Percentiles rank a stretch among this genome's conserved stretches.
Conservation (phyloP, 2,329 filamentous ascomycete genomes). For the Aspergillus intermedius region DNA sequence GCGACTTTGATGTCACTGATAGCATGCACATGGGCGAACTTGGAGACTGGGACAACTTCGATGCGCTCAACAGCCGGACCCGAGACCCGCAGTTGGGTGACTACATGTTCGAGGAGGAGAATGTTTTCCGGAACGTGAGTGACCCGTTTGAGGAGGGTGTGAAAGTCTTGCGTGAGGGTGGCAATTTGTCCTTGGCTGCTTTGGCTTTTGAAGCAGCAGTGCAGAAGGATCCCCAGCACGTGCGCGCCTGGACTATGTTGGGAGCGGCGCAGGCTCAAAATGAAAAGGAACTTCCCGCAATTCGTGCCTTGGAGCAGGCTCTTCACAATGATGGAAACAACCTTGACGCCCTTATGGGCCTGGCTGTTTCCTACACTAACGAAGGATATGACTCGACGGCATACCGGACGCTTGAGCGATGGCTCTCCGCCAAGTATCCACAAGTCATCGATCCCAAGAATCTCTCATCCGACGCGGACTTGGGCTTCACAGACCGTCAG, state of each 20-base stretch:
- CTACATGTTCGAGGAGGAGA: constrained; percentile 93
- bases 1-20: constrained; percentile 45
- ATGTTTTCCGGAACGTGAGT: constrained; percentile 71
- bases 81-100: constrained; percentile 74
- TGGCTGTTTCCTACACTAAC: constrained; percentile 96
- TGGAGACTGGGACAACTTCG: constrained; percentile 73
- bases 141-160: constrained; percentile 92
- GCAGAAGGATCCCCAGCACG: constrained; percentile 78
- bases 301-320: constrained; percentile 85
- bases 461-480: constrained; percentile 67
- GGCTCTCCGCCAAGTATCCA: constrained; percentile 94
- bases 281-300: constrained; percentile 94
- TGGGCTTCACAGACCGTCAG: constrained; percentile 91
- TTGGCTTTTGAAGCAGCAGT: constrained; percentile 93
- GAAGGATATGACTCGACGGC: constrained; percentile 97
- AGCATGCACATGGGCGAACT: constrained; percentile 60
- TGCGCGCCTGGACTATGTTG: constrained; percentile 88
- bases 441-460: constrained; percentile 66
- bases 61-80: constrained; percentile 61
- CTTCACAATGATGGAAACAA: constrained; percentile 83
- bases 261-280: constrained; percentile 94
- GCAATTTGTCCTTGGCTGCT: constrained; percentile 87
- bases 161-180: constrained; percentile 85
- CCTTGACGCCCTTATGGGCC: constrained; percentile 82
- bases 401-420: constrained; percentile 91